Base-by-base conservation (phyloP, 148 eudicot genomes). In the Hydrangea macrophylla region DNA sequence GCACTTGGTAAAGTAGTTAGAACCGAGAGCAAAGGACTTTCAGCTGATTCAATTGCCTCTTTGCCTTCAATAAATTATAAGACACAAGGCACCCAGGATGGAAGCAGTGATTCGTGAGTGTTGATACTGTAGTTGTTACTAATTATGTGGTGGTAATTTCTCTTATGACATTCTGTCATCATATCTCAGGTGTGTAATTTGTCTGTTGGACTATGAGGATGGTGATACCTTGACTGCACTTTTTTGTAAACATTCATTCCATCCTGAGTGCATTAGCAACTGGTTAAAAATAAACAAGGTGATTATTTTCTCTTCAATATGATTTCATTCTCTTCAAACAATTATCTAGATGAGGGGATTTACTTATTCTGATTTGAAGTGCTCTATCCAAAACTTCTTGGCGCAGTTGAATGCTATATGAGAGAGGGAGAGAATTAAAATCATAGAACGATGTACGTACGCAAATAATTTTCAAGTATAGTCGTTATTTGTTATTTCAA, bases 271-370 rank as follows among this genome's bases (percentile, higher is more conserved):
- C 79, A 86, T 94, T 40, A 86, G 73, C 75, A 87, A 90, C 71
- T 94, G 98, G 98, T 74, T 94, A 73, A 80, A 64, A 32, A 90
- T 90, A 85, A 94, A 90, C 73, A 94, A 94, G 98, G 98, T 94
- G 74, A 62, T 37, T 23, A 20, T 2, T 32, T 27, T 51, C 22
- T 18, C 5, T 58, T 23, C 67, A 30, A 12, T 68, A 27, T 37
- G 20, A 5, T 27, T 25, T 57, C 31, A 5, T 64, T 64, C 18
- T 11, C 10, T 26, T 17, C n/a, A 20, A 28, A 51, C 23, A 22
- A 26, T 20, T 31, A 13, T 32, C 7, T 28, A 9, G 11, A 48
- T 32, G 8, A 2, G 20, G n/a, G 40, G 20, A 33, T 51, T 24
- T 10, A 30, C 40, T 31, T 51, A 2, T 5, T 35, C 31, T 33